These are phyloP conservation scores for Myxozyma sirexii DNA, from an alignment of 805 yeast genomes.

Conservation along the genomic window DNA sequence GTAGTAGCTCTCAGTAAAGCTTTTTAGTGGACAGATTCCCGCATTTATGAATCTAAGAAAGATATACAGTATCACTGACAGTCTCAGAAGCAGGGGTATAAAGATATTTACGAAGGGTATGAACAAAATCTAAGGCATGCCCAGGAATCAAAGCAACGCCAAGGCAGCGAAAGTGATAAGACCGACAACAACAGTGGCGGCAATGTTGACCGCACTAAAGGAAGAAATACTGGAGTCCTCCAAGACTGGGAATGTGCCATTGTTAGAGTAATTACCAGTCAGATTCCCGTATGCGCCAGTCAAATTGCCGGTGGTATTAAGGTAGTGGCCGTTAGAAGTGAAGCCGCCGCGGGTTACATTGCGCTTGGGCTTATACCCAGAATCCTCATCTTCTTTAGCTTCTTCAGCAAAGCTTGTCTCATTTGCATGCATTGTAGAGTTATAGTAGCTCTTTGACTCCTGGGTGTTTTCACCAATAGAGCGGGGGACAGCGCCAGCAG, in stretches of 20 bases:
- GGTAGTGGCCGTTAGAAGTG: not conserved
- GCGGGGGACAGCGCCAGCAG: conserved; percentile 6
- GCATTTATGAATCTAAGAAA: too few relatives aligned
- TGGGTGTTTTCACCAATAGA: not conserved
- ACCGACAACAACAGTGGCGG: conserved; percentile 16
- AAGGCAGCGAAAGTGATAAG: conserved; percentile 11
- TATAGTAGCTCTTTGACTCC: not conserved
- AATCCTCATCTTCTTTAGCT: not conserved
- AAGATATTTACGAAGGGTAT: not conserved
- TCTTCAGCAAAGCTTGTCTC: not conserved
- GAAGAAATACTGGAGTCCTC: conserved; percentile 6
- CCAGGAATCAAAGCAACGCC: conserved; percentile 3
- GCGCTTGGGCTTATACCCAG: conserved; percentile 2
- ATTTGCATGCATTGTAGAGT: not conserved
- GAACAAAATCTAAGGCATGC: not conserved
- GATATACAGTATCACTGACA: not conserved
- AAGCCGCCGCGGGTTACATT: not conserved
- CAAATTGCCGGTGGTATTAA: not conserved
- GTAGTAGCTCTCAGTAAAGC: too few relatives aligned
- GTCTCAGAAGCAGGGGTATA: not conserved
- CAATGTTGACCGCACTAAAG: not conserved
- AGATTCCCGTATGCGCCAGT: conserved; percentile 4
- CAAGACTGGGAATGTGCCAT: conserved; percentile 5
- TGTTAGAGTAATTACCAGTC: conserved; percentile 14
- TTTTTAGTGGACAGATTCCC: too few relatives aligned